These are phyloP conservation scores for Gryganskiella cystojenkinii DNA, from an alignment of 192 early-diverging fungal species.

Conservation along the genomic window DNA sequence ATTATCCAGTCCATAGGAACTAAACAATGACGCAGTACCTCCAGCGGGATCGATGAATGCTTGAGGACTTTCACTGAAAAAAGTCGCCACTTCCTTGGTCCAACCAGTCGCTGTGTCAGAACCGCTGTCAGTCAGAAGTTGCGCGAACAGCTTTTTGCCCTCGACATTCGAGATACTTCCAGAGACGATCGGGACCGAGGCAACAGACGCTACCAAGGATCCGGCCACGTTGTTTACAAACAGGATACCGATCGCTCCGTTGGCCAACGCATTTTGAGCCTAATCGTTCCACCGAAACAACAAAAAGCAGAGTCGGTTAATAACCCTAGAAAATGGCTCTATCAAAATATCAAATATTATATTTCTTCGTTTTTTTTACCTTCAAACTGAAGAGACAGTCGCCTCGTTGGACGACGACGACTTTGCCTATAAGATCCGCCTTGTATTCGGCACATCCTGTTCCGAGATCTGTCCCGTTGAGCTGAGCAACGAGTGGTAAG, in stretches of 20 bases:
- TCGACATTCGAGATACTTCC: conserved; percentile 58
- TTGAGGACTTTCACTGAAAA: conserved; percentile 12
- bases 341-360: too few species aligned
- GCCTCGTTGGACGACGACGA: conserved; percentile 72
- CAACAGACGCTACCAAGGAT: neutral
- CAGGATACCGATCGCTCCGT: conserved; percentile 74
- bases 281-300: conserved; percentile 53
- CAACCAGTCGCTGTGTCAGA: conserved; percentile 53
- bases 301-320: too few species aligned
- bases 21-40: conserved; percentile 73
- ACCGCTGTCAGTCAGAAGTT: conserved; percentile 1
- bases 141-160: conserved; percentile 52
- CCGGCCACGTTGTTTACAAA: conserved; percentile 63
- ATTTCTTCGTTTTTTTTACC: neutral
- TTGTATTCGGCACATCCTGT: conserved; percentile 62
- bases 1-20: conserved; percentile 69
- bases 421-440: conserved; percentile 56
- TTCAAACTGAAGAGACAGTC: conserved; percentile 65
- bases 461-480: conserved; percentile 46
- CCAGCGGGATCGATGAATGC: conserved; percentile 58
- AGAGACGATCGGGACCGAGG: conserved; percentile 55
- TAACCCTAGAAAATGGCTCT: too few species aligned
- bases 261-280: conserved; percentile 58
- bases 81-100: neutral
- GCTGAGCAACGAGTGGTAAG: conserved; percentile 47